Conservation (phyloP, 176 grass and related monocot genomes). For the Oryza longistaminata region DNA sequence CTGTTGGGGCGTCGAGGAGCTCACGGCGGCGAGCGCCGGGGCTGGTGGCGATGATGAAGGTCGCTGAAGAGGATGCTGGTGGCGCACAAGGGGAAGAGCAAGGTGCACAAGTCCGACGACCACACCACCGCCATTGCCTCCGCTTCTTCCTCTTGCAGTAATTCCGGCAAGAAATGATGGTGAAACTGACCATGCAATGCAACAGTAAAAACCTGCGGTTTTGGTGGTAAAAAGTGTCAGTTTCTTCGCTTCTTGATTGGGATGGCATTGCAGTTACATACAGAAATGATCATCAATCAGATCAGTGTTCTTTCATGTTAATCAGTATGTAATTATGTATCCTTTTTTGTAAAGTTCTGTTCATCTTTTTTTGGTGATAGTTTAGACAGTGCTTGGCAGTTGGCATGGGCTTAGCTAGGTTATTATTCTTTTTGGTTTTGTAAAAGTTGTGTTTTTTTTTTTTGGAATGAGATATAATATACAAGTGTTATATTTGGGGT, state of each 20-base stretch:
- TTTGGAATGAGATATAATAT: neutral
- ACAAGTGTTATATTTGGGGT: neutral
- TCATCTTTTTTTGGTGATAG: neutral
- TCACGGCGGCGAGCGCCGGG: constrained; percentile 32
- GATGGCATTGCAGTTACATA: too few species aligned
- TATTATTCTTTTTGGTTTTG: too few species aligned
- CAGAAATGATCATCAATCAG: neutral
- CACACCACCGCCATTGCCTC: constrained; percentile 12
- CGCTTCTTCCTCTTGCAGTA: neutral
- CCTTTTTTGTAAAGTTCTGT: neutral
- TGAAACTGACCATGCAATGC: neutral
- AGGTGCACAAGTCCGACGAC: constrained; percentile 33
- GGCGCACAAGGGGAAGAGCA: constrained; percentile 46
- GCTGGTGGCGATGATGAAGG: constrained; percentile 52
- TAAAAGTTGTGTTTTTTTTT: too few species aligned
- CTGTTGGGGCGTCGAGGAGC: constrained; percentile 43
- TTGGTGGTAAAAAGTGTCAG: neutral
- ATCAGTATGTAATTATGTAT: neutral
- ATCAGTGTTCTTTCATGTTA: neutral
- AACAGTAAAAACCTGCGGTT: neutral
- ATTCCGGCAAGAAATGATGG: constrained; percentile 20
- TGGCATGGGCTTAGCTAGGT: too few species aligned
- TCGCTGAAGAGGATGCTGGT: constrained; percentile 43
- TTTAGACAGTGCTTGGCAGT: neutral
- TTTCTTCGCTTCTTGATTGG: neutral